Conservation (phyloP, 208 protist species). For the Novymonas esmeraldas region DNA sequence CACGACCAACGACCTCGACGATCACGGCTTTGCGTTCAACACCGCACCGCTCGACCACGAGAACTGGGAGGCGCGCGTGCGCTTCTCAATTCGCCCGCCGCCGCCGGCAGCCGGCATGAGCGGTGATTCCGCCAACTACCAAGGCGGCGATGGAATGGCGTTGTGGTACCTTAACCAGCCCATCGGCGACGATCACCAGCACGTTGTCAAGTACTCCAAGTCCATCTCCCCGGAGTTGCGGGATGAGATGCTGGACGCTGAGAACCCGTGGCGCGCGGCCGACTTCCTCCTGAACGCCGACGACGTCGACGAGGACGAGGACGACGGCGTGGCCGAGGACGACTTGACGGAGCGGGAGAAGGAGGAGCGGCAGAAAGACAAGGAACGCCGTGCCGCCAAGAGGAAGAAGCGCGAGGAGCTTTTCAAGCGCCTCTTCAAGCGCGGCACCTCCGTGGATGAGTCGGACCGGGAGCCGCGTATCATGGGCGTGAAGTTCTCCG, state of each 20-base stretch:
- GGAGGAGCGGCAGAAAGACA: conserved; percentile 21
- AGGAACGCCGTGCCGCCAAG: conserved; percentile 33
- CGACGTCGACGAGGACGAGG: conserved; percentile 48
- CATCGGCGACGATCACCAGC: conserved; percentile 83
- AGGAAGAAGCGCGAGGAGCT: conserved; percentile 62
- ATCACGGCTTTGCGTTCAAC: conserved; percentile 86
- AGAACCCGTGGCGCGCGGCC: conserved; percentile 67
- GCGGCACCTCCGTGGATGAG: conserved; percentile 67
- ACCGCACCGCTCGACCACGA: conserved; percentile 71
- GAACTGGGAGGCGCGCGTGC: conserved; percentile 73
- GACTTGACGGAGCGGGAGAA: conserved; percentile 53
- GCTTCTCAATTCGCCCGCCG: conserved; percentile 74
- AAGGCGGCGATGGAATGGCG: conserved; percentile 83
- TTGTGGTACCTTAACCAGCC: conserved; percentile 85
- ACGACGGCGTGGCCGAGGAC: conserved; percentile 49
- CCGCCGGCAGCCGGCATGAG: conserved; percentile 34
- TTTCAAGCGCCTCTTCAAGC: conserved; percentile 66
- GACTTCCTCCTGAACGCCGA: conserved; percentile 70
- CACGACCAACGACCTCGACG: conserved; percentile 66
- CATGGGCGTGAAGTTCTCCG: conserved; percentile 80
- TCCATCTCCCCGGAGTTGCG: conserved; percentile 52
- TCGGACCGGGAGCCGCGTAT: conserved; percentile 58
- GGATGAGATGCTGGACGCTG: conserved; percentile 44
- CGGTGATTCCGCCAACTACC: conserved; percentile 35
- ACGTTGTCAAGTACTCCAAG: conserved; percentile 82